Evolutionary conservation across 495 filamentous ascomycete species (phyloP).

Genomic region (Melanomma pulvis-pyrius): DNA sequence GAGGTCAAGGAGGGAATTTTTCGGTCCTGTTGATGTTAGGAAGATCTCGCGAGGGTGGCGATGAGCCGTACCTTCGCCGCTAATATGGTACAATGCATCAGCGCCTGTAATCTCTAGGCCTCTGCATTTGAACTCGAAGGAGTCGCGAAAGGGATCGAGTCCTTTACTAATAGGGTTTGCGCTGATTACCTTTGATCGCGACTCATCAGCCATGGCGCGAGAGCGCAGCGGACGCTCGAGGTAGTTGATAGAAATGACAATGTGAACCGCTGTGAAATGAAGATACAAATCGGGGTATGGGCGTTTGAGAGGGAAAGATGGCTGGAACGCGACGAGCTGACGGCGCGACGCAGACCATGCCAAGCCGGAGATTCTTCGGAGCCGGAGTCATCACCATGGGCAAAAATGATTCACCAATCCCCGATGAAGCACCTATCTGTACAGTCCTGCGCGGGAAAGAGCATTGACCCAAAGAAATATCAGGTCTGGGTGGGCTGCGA

Average conservation of each 20-base stretch:
- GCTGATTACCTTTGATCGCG: constrained; percentile 10
- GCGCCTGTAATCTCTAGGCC: neutral
- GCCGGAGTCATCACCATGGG: constrained; percentile 24
- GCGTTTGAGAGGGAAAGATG: constrained; percentile 23
- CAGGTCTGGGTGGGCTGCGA: neutral
- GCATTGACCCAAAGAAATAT: neutral
- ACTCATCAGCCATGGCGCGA: constrained; percentile 11
- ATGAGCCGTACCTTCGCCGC: constrained; percentile 4
- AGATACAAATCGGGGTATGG: constrained; percentile 22
- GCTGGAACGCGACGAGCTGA: constrained; percentile 16
- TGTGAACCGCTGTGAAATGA: constrained; percentile 15
- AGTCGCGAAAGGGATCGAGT: constrained; percentile 2
- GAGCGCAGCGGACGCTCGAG: constrained; percentile 7
- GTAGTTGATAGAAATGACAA: constrained; percentile 18
- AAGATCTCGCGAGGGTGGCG: neutral
- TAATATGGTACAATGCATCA: neutral
- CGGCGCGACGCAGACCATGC: constrained; percentile 21
- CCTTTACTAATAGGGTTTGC: constrained; percentile 1
- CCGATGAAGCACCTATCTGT: neutral
- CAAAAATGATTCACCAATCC: constrained; percentile 24
- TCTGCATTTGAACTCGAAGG: neutral
- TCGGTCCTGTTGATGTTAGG: neutral
- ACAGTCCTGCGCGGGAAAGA: neutral
- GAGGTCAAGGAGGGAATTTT: constrained; percentile 7
- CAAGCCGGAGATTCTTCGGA: constrained; percentile 30